Percentiles rank a stretch among this genome's conserved stretches.
phyloP scores from a whole-genome alignment of 768 basidiomycete genomes.

The Cystobasidium ongulense region DNA sequence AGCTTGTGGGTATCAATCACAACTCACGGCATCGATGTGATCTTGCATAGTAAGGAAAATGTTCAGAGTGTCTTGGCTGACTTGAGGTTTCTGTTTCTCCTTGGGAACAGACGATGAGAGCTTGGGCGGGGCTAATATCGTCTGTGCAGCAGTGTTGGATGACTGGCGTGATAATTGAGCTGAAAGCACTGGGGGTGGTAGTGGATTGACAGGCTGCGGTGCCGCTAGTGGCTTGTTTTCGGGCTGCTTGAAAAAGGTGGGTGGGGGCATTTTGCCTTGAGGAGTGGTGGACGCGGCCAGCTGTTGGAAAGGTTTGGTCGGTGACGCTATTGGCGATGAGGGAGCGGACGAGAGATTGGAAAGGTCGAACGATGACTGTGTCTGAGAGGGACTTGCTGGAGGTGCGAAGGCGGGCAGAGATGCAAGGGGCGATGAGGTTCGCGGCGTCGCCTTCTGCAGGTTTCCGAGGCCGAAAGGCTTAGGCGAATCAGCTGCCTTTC shows the following conservation, averaged over 20 bases:
- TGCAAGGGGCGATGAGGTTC: slow-evolving; percentile 22
- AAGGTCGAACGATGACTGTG: slow-evolving; percentile 7
- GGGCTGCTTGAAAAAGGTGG: neutral
- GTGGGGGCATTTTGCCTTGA: neutral
- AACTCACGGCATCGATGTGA: slow-evolving; percentile 11
- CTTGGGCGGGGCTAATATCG: slow-evolving; percentile 1
- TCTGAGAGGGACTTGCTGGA: slow-evolving; percentile 16
- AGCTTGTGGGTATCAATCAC: neutral
- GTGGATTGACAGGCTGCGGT: too few relatives aligned
- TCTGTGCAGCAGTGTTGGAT: neutral
- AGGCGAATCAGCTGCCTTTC: neutral
- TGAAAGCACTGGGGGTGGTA: neutral
- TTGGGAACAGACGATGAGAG: neutral
- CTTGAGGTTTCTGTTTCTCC: neutral
- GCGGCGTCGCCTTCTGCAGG: slow-evolving; percentile 20
- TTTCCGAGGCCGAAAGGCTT: slow-evolving; percentile 26
- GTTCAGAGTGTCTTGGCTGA: slow-evolving; percentile 2
- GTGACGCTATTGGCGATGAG: neutral
- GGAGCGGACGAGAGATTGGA: neutral
- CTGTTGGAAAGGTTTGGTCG: neutral
- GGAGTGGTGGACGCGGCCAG: neutral
- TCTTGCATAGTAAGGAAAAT: slow-evolving; percentile 26
- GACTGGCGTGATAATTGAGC: neutral
- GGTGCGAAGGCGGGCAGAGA: slow-evolving; percentile 15
- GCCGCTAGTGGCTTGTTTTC: neutral